Base-by-base conservation (phyloP, 2,329 filamentous ascomycete species). In the Penicillium oxalicum region DNA sequence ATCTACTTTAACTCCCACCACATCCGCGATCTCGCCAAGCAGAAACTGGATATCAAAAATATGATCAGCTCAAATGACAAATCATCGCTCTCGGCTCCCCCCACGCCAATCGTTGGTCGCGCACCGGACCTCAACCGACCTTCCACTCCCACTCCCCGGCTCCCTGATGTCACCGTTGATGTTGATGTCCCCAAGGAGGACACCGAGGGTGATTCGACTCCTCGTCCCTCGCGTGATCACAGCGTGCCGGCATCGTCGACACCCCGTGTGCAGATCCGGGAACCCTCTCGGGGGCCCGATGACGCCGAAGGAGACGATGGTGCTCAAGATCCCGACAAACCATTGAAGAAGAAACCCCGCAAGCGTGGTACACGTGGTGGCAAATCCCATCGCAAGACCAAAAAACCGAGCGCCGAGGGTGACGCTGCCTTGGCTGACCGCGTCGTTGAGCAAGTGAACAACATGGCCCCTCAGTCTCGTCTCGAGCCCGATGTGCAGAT, bases 351-450 rank as follows among this genome's bases (percentile, higher is more conserved):
- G 62, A 87, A 85, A 64, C 77, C 80, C 0, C 84, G 86, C 47
- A 41, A 48, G 39, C 77, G 86, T 47, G 87, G 87, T 4, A 77
- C 81, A n/a, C 79, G 87, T 41, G 87, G 86, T 24, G 86, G 87
- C 2, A 78, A 85, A 63, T 82, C 86, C 51, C 79, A 81, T 53
- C 80, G 80, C 50, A 70, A 70, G 26, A 67, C 66, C 44, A 72
- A 66, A 40, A 83, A 80, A 55, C 76, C 74, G 11, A 76, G 77
- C 47, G 73, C 74, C 39, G 76, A 78, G 42, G 69, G 70, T 4
- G 78, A 82, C 9, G 61, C 63, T 0, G 82, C 85, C 12, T 81
- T 81, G 40, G 78, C 77, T 2, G 77, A 83, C 45, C 77, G 74
- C 51, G 76, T 78, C 48, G 78, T 80, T 5, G 80, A 84, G 60